Percentiles rank a stretch among this genome's conserved stretches.
Conservation (phyloP, 2,329 filamentous ascomycete species). For the Cytospora schulzeri region DNA sequence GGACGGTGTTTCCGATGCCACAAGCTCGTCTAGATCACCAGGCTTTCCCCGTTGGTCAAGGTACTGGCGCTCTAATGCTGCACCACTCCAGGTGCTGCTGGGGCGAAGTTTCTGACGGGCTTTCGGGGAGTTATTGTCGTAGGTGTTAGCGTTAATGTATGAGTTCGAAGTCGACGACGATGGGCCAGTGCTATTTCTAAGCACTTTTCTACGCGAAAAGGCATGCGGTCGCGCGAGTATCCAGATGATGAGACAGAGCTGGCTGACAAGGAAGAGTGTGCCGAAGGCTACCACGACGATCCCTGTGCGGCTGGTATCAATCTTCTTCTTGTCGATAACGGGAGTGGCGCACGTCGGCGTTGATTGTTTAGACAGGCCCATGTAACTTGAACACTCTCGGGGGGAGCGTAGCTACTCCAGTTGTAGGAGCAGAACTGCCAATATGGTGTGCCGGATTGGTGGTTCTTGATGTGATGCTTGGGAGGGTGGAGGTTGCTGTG, state of each 20-base stretch:
- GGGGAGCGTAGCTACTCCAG: neutral
- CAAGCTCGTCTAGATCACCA: neutral
- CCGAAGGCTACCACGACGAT: slow-evolving; percentile 39
- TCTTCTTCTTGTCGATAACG: slow-evolving; percentile 9
- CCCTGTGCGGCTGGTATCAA: slow-evolving; percentile 37
- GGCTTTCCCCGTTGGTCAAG: neutral
- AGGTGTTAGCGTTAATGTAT: too few relatives aligned
- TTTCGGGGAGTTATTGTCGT: neutral
- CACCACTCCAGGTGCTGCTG: slow-evolving; percentile 16
- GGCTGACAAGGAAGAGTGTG: slow-evolving; percentile 38
- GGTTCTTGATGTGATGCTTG: neutral
- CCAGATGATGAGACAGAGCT: slow-evolving; percentile 38
- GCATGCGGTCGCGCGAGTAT: slow-evolving; percentile 32
- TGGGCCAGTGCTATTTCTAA: neutral
- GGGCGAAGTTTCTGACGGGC: slow-evolving; percentile 1
- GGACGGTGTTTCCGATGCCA: neutral
- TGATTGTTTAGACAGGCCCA: slow-evolving; percentile 6
- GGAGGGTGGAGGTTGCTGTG: neutral
- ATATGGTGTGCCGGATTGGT: neutral
- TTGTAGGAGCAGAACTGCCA: neutral
- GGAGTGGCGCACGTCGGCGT: neutral
- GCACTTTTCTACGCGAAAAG: slow-evolving; percentile 1
- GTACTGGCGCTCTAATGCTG: neutral
- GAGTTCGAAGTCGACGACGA: neutral
- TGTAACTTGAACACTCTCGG: neutral